Evolutionary conservation across 495 filamentous ascomycete species (phyloP), one percentile per base, ranked within the genome.

Genomic region (Massariosphaeria phaeospora): DNA sequence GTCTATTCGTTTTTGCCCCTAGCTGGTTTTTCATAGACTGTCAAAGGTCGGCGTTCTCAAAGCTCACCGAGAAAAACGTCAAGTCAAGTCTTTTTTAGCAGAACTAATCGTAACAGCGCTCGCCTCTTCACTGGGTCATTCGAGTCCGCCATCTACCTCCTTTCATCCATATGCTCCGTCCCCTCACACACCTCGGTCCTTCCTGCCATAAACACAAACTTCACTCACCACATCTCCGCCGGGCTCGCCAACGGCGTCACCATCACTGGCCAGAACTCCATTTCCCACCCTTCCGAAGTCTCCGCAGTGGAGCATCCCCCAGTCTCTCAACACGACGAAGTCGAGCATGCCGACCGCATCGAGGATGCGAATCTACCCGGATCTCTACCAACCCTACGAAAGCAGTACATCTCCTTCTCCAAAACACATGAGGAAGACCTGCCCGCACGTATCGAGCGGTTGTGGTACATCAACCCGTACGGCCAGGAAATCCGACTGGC

Each of bases 401-500:
- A 84, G 47, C 86, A 82, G 41, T 84, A 90, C 63, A 87, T 96
- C 59, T 69, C 72, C 21, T 93, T 95, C 71, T 80, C 73, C 71
- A 97, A 97, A 68, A 66, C 72, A 36, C 62, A 76, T 40, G 64
- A 76, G 62, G 76, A 83, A 36, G 85, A 89, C 48, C 76, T 96
- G 7, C 77, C 85, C 0, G 77, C 84, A 6, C 79, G 85, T 31
- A 95, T 97, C 59, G 72, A 79, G 59, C 77, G 91, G 6, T 78
- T 97, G 57, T 96, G 88, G 89, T 97, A 96, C 72, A 96, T 97
- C 70, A 96, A 95, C 68, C 89, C 89, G 1, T 97, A 96, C 71
- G 91, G 91, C 23, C 80, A 84, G 62, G 90, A 96, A 69, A 96
- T 97, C 66, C 78, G 83, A 21, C 86, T 87, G 0, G 70, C 79